Evolutionary conservation across 352 stramenopile genomes (phyloP).

Genomic region (Phytophthora megakarya): DNA sequence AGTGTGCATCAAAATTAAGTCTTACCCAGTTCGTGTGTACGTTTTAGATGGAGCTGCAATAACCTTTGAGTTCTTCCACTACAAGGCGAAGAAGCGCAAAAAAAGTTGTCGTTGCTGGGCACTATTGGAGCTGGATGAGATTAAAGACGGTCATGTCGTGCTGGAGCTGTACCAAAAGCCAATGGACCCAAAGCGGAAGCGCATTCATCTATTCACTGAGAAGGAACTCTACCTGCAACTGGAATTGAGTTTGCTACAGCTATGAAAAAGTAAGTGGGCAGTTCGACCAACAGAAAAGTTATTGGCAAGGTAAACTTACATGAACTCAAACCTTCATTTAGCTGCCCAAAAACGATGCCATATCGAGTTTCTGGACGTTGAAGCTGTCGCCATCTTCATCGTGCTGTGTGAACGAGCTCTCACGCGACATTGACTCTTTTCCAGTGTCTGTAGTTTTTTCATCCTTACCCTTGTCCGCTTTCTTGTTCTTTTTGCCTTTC

Average conservation of each 20-base stretch:
- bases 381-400: constrained; percentile 56
- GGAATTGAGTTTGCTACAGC: constrained; percentile 35
- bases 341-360: constrained; percentile 68
- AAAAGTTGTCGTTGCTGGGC: constrained; percentile 80
- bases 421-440: constrained; percentile 44
- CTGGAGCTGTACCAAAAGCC: constrained; percentile 77
- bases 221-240: constrained; percentile 77
- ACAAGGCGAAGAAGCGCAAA: constrained; percentile 79
- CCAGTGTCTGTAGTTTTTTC: constrained; percentile 21
- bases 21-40: constrained; percentile 1
- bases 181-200: constrained; percentile 67
- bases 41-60: constrained; percentile 55
- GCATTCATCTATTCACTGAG: constrained; percentile 73
- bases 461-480: constrained; percentile 40
- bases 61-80: constrained; percentile 79
- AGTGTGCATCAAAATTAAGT: background rate
- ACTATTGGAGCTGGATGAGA: constrained; percentile 73
- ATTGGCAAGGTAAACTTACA: constrained; percentile 1
- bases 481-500: constrained; percentile 48
- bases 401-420: constrained; percentile 45
- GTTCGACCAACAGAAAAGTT: background rate
- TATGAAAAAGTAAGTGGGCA: constrained; percentile 10
- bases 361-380: constrained; percentile 78
- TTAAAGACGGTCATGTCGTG: constrained; percentile 39
- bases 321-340: constrained; percentile 15